phyloP scores from a whole-genome alignment of 768 basidiomycete species.

The Dioszegia crocea region DNA sequence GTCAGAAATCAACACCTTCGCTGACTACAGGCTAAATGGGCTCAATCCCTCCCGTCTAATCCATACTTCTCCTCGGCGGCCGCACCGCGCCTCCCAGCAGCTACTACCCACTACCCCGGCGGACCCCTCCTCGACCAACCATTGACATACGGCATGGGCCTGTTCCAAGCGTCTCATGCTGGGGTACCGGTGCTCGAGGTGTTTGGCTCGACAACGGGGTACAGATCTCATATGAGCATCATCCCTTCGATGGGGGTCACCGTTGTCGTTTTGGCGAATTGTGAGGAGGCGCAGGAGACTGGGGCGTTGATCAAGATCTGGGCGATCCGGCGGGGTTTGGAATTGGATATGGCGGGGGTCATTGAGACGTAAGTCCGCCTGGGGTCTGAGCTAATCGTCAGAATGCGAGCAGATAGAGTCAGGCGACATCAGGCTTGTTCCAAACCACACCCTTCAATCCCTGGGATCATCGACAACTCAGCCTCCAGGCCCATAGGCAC shows the following conservation, averaged over 20 bases:
- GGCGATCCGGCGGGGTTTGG: background rate
- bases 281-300: background rate
- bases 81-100: background rate
- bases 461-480: too few relatives aligned
- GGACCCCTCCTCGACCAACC: background rate
- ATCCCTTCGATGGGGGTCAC: background rate
- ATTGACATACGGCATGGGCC: background rate
- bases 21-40: slow-evolving; percentile 1
- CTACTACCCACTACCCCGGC: background rate
- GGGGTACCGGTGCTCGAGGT: background rate
- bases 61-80: background rate
- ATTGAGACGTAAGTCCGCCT: background rate
- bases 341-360: background rate
- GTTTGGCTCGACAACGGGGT: background rate
- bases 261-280: background rate
- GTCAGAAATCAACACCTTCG: background rate
- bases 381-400: background rate
- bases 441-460: too few relatives aligned
- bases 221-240: background rate
- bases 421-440: background rate
- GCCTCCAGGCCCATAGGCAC: background rate
- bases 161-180: background rate
- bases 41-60: background rate
- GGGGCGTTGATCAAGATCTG: background rate
- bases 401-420: background rate